Evolutionary conservation across 192 early-diverging fungal genomes (phyloP).

Genomic region (Coemansia sp.): DNA sequence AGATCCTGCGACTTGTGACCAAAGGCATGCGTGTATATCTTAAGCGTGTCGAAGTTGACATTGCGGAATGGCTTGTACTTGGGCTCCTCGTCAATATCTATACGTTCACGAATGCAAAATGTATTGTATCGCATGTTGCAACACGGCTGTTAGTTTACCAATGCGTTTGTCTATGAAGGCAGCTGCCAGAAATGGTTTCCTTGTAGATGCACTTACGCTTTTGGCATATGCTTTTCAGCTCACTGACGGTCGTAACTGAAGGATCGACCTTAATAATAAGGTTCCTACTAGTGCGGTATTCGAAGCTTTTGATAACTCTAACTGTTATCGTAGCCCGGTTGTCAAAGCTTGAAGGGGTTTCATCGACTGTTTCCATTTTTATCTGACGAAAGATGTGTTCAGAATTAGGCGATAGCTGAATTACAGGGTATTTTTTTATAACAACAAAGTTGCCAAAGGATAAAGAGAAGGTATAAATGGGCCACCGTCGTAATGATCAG

Average conservation of each 20-base stretch:
- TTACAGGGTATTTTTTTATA: neutral
- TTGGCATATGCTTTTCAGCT: slow-evolving; percentile 37
- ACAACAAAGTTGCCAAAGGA: neutral
- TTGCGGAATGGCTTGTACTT: slow-evolving; percentile 41
- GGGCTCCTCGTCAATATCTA: slow-evolving; percentile 32
- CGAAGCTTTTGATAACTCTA: slow-evolving; percentile 87
- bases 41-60: slow-evolving; percentile 34
- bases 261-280: slow-evolving; percentile 76
- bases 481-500: too few species aligned
- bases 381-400: neutral
- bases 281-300: slow-evolving; percentile 86
- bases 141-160: neutral
- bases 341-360: neutral
- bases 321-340: slow-evolving; percentile 65
- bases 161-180: neutral
- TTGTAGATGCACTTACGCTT: slow-evolving; percentile 18
- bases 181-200: neutral
- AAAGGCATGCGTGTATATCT: slow-evolving; percentile 49
- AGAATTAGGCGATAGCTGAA: too few species aligned
- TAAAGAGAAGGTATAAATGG: neutral
- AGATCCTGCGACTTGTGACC: slow-evolving; percentile 75
- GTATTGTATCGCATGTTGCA: neutral
- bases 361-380: neutral
- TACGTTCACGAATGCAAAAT: neutral
- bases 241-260: slow-evolving; percentile 61